Evolutionary conservation across 2,329 filamentous ascomycete genomes (phyloP).

Genomic region (Tolypocladium sp.): DNA sequence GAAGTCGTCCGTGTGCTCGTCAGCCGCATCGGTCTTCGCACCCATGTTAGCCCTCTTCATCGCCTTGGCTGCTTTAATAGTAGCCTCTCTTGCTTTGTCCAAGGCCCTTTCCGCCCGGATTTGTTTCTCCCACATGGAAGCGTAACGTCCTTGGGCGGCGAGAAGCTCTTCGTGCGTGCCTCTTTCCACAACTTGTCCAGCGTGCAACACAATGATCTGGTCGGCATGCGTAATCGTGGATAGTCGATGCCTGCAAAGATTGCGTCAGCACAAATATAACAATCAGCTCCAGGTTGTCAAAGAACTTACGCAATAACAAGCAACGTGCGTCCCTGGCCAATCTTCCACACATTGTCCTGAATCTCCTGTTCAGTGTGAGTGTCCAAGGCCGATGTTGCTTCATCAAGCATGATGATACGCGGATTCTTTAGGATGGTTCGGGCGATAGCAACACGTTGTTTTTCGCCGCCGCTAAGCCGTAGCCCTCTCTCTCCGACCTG

Average conservation of each 20-base stretch:
- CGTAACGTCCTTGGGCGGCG: constrained; percentile 61
- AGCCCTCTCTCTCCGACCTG: constrained; percentile 87
- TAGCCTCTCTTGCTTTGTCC: constrained; percentile 24
- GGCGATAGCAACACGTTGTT: constrained; percentile 88
- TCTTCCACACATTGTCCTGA: constrained; percentile 71
- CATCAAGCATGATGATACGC: constrained; percentile 84
- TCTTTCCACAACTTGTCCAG: constrained; percentile 66
- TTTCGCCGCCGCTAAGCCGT: constrained; percentile 81
- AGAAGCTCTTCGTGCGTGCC: constrained; percentile 75
- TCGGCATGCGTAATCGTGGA: constrained; percentile 82
- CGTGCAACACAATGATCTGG: constrained; percentile 71
- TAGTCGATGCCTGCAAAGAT: constrained; percentile 54
- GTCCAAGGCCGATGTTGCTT: constrained; percentile 85
- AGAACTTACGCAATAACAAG: constrained; percentile 78
- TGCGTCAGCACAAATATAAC: constrained; percentile 8
- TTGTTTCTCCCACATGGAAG: constrained; percentile 84
- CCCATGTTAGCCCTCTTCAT: constrained; percentile 42
- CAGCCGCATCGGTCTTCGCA: constrained; percentile 20
- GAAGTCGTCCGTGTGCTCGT: constrained; percentile 34
- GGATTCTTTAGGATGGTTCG: constrained; percentile 89
- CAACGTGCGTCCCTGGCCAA: constrained; percentile 81
- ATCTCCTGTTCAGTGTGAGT: constrained; percentile 91
- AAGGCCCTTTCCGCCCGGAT: constrained; percentile 64
- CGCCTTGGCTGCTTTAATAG: constrained; percentile 23
- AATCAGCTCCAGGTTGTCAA: background rate